Evolutionary conservation across 306 rosid species (phyloP).

Genomic region (Macrotyloma uniflorum): DNA sequence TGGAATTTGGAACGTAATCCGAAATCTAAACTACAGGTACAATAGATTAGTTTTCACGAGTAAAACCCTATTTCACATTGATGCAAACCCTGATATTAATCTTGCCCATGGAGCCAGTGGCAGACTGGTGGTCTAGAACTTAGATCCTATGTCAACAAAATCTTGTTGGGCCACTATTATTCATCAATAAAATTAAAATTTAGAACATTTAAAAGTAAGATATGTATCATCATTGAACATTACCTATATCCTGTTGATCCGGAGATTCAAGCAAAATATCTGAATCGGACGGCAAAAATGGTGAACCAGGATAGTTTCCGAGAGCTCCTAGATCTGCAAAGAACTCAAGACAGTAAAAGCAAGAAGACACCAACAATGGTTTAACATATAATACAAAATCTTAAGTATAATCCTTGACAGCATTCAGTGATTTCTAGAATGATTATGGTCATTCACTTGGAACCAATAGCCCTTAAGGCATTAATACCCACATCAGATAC

Average conservation of each 20-base stretch:
- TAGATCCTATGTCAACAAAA: neutral
- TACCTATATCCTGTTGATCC: constrained; percentile 95
- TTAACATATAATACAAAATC: neutral
- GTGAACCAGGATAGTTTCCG: constrained; percentile 93
- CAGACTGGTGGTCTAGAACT: neutral
- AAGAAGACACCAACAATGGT: neutral
- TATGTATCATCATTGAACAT: neutral
- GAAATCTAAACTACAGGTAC: neutral
- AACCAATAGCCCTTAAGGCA: neutral
- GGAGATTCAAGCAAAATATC: constrained; percentile 93
- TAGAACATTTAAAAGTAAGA: neutral
- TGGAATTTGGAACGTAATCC: neutral
- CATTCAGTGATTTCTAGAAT: neutral
- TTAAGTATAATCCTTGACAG: neutral
- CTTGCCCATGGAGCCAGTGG: neutral
- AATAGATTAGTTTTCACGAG: neutral
- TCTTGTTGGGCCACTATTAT: neutral
- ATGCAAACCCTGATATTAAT: neutral
- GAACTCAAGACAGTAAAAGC: constrained; percentile 19
- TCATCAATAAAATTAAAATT: neutral
- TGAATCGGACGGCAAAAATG: constrained; percentile 91
- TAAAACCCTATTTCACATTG: neutral
- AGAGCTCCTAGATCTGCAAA: constrained; percentile 93
- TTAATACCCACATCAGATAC: constrained; percentile 8
- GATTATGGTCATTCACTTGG: constrained; percentile 14